These are phyloP conservation scores for Rhizopus sp. DNA, from an alignment of 371 early-diverging fungal species.

Conservation along the genomic window DNA sequence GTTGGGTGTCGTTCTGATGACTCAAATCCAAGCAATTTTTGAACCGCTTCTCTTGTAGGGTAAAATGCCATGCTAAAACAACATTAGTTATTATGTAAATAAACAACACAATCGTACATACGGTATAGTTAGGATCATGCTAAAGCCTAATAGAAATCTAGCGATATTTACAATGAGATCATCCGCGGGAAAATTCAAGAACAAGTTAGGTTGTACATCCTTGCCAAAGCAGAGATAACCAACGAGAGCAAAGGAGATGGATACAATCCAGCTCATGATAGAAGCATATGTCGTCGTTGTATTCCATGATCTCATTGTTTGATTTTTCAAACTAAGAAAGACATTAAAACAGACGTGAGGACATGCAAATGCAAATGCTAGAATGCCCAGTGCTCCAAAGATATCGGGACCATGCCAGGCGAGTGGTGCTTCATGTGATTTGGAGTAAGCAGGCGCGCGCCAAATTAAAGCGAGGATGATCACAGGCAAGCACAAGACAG, in stretches of 20 bases:
- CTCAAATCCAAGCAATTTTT: constrained; percentile 56
- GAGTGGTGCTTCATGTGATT: constrained; percentile 52
- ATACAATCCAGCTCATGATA: constrained; percentile 50
- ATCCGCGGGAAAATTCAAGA: constrained; percentile 56
- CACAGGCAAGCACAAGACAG: constrained; percentile 54
- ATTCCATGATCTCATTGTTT: constrained; percentile 47
- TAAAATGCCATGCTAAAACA: constrained; percentile 52
- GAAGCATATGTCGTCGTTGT: constrained; percentile 50
- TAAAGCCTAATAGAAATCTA: constrained; percentile 53
- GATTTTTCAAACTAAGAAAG: constrained; percentile 49
- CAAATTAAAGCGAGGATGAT: constrained; percentile 52
- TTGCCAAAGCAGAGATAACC: constrained; percentile 61
- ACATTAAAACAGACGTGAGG: constrained; percentile 61
- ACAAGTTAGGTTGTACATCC: constrained; percentile 58
- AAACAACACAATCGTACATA: constrained; percentile 29
- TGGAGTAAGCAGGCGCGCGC: constrained; percentile 54
- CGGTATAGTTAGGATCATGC: constrained; percentile 60
- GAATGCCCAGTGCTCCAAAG: constrained; percentile 61
- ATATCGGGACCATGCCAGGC: constrained; percentile 51
- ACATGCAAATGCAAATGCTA: constrained; percentile 66
- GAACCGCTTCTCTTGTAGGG: constrained; percentile 59
- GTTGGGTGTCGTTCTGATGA: constrained; percentile 43
- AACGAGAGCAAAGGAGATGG: constrained; percentile 60
- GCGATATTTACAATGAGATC: constrained; percentile 57
- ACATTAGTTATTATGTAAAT: neutral